These are phyloP conservation scores for Lactarius hatsudake DNA, from an alignment of 768 basidiomycete genomes.

Conservation along the genomic window DNA sequence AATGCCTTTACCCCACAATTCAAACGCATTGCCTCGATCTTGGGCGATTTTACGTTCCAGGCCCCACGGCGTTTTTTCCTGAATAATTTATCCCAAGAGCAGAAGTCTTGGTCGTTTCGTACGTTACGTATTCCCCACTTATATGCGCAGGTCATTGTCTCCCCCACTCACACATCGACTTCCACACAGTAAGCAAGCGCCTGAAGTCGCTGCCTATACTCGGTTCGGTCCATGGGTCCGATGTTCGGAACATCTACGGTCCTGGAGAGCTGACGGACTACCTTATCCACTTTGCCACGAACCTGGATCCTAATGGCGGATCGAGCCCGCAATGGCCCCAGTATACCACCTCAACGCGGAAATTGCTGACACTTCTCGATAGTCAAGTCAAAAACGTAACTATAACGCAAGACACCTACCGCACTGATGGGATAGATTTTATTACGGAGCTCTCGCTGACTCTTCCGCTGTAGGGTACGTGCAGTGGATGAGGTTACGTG, in stretches of 20 bases:
- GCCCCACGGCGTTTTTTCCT: constrained; percentile 39
- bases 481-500: not conserved
- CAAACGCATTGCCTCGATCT: constrained; percentile 40
- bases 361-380: constrained; percentile 23
- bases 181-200: constrained; percentile 35
- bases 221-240: constrained; percentile 29
- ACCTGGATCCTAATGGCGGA: constrained; percentile 33
- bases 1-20: constrained; percentile 36
- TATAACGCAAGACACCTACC: constrained; percentile 28
- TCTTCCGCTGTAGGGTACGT: not conserved
- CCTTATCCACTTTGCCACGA: constrained; percentile 31
- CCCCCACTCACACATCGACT: not conserved
- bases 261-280: constrained; percentile 23
- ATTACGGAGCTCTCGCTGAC: constrained; percentile 8
- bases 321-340: constrained; percentile 19
- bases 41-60: constrained; percentile 39
- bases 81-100: constrained; percentile 32
- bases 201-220: constrained; percentile 32
- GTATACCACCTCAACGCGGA: constrained; percentile 15
- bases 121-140: constrained; percentile 20
- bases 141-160: not conserved
- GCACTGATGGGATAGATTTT: constrained; percentile 9
- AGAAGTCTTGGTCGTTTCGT: constrained; percentile 38
- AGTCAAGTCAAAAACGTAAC: not conserved
- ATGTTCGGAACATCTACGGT: constrained; percentile 18